Conservation (phyloP, 176 grass and related monocot species). For the Hsuehochloa calcarea region DNA sequence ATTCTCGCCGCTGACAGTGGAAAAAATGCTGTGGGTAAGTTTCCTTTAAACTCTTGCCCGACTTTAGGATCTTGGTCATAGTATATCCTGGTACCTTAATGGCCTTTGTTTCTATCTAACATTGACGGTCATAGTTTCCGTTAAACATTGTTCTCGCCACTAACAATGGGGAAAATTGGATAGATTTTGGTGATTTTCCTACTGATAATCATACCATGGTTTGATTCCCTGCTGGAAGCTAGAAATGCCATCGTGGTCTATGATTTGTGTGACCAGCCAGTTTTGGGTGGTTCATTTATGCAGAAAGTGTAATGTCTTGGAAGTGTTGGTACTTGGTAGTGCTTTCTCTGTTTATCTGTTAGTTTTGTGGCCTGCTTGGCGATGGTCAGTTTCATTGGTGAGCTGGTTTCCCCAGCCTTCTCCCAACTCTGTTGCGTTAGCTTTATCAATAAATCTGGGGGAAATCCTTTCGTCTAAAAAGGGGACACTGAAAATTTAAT, state of each 20-base stretch:
- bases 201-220: neutral
- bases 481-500: neutral
- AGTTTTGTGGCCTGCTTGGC: neutral
- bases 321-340: neutral
- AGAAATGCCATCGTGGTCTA: neutral
- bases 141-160: neutral
- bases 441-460: neutral
- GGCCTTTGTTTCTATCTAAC: neutral
- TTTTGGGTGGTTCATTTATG: neutral
- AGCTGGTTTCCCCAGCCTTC: neutral
- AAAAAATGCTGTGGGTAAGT: slow-evolving; percentile 80
- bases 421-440: neutral
- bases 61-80: slow-evolving; percentile 5
- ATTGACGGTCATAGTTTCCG: neutral
- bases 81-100: neutral
- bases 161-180: neutral
- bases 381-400: neutral
- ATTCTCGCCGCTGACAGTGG: slow-evolving; percentile 83
- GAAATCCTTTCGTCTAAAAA: neutral
- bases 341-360: neutral
- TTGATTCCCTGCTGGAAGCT: neutral
- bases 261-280: neutral
- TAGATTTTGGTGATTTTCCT: neutral
- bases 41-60: neutral
- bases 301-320: neutral